phyloP scores from a whole-genome alignment of 2,329 filamentous ascomycete species.

The Hypoxylon sp. region DNA sequence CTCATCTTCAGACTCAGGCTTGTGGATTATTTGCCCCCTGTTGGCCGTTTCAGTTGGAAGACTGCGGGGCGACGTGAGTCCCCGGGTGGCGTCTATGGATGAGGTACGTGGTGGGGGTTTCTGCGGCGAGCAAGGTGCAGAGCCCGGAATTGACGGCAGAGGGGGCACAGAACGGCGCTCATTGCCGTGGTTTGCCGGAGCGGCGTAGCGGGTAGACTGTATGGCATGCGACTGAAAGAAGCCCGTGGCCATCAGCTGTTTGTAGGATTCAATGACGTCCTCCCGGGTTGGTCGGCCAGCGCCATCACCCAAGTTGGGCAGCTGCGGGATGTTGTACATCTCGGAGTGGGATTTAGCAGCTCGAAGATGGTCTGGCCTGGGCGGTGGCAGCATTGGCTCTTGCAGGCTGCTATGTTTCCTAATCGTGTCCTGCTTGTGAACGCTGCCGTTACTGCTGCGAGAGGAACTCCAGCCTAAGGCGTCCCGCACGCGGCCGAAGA shows the following conservation, averaged over 20 bases:
- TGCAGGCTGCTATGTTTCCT: slow-evolving; percentile 52
- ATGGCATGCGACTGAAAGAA: slow-evolving; percentile 72
- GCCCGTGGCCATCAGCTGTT: slow-evolving; percentile 67
- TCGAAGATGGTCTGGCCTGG: slow-evolving; percentile 36
- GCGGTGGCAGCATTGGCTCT: slow-evolving; percentile 39
- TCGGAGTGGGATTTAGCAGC: slow-evolving; percentile 48
- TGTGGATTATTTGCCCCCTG: slow-evolving; percentile 7
- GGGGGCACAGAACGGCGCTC: slow-evolving; percentile 24
- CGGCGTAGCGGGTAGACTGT: slow-evolving; percentile 65
- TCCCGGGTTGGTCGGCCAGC: slow-evolving; percentile 57
- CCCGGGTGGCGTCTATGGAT: slow-evolving; percentile 33
- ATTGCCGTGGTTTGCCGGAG: slow-evolving; percentile 40
- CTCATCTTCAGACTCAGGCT: slow-evolving; percentile 12
- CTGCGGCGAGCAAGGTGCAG: slow-evolving; percentile 36
- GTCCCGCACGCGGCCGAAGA: slow-evolving; percentile 51
- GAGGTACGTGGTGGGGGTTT: slow-evolving; percentile 39
- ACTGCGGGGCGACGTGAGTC: slow-evolving; percentile 16
- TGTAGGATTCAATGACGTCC: slow-evolving; percentile 68
- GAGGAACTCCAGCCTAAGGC: slow-evolving; percentile 43
- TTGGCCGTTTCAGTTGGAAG: slow-evolving; percentile 27
- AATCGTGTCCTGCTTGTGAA: slow-evolving; percentile 38
- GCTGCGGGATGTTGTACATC: slow-evolving; percentile 43
- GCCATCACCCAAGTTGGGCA: slow-evolving; percentile 31
- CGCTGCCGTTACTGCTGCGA: slow-evolving; percentile 15
- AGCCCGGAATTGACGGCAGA: slow-evolving; percentile 40